phyloP scores from a whole-genome alignment of 208 protist species.

The Vickermania ingenoplastis region DNA sequence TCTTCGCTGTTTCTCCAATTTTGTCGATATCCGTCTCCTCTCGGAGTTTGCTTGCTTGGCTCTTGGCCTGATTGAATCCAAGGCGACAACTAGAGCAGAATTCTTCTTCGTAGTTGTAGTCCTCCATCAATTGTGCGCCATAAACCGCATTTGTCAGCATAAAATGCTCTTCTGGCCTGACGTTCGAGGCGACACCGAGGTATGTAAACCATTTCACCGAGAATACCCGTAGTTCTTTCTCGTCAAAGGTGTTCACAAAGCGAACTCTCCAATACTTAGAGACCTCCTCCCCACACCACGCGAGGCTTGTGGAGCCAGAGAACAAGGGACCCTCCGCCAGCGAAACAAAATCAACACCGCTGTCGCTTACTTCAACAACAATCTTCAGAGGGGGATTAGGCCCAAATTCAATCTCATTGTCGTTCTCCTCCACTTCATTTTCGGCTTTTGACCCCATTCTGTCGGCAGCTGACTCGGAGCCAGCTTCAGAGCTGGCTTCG shows the following conservation, averaged over 20 bases:
- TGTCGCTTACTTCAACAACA: conserved; percentile 71
- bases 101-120: conserved; percentile 40
- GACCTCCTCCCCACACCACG: conserved; percentile 8
- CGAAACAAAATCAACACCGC: conserved; percentile 58
- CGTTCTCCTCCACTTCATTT: neutral
- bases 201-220: conserved; percentile 36
- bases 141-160: conserved; percentile 31
- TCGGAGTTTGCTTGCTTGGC: conserved; percentile 33
- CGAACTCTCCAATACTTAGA: conserved; percentile 28
- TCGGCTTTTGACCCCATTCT: no score
- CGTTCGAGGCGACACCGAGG: conserved; percentile 6
- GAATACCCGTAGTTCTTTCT: conserved; percentile 24
- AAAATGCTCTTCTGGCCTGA: neutral
- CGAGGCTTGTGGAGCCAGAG: conserved; percentile 2
- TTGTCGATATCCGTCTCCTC: conserved; percentile 25
- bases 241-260: conserved; percentile 8
- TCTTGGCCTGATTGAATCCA: conserved; percentile 50
- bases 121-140: conserved; percentile 25
- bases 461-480: neutral
- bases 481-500: neutral
- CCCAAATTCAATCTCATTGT: neutral
- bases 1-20: conserved; percentile 27
- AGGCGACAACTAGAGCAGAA: conserved; percentile 40
- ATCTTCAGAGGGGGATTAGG: neutral
- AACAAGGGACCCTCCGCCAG: conserved; percentile 16